Conservation (phyloP, 805 yeast genomes). For the Vanderwaltozyma verrucispora region DNA sequence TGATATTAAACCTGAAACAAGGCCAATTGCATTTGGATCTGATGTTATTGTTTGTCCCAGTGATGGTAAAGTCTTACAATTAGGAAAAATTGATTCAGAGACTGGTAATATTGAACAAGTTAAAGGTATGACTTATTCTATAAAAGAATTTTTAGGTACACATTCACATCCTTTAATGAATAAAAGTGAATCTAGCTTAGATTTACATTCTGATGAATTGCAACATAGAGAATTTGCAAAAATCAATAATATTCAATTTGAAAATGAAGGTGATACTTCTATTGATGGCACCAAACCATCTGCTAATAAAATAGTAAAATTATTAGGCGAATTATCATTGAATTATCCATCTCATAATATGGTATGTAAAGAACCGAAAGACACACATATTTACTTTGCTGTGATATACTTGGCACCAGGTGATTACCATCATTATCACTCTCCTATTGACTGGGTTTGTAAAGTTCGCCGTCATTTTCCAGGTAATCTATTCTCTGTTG, state of each 20-base stretch:
- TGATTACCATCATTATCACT: constrained; percentile 93
- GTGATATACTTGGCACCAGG: constrained; percentile 97
- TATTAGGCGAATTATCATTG: constrained; percentile 26
- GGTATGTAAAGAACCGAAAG: constrained; percentile 24
- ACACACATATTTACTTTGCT: constrained; percentile 65
- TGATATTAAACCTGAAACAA: constrained; percentile 59
- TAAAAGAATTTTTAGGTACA: constrained; percentile 77
- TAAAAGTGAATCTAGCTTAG: constrained; percentile 19
- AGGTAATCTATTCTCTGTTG: constrained; percentile 91
- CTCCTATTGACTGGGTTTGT: constrained; percentile 95
- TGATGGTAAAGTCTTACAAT: constrained; percentile 82
- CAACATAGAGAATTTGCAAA: constrained; percentile 65
- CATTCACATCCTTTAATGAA: constrained; percentile 28
- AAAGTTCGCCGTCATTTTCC: constrained; percentile 88
- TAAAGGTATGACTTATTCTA: constrained; percentile 88
- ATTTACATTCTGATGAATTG: constrained; percentile 33
- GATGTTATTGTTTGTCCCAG: constrained; percentile 73
- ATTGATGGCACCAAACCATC: constrained; percentile 26
- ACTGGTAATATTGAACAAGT: constrained; percentile 93
- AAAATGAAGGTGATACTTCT: constrained; percentile 63
- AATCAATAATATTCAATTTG: constrained; percentile 55
- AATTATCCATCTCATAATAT: constrained; percentile 10
- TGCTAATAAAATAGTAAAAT: constrained; percentile 28
- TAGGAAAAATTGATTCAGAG: constrained; percentile 57
- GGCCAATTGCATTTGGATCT: constrained; percentile 61